Evolutionary conservation across 2,329 filamentous ascomycete species (phyloP).

Genomic region (Aureobasidium sp.): DNA sequence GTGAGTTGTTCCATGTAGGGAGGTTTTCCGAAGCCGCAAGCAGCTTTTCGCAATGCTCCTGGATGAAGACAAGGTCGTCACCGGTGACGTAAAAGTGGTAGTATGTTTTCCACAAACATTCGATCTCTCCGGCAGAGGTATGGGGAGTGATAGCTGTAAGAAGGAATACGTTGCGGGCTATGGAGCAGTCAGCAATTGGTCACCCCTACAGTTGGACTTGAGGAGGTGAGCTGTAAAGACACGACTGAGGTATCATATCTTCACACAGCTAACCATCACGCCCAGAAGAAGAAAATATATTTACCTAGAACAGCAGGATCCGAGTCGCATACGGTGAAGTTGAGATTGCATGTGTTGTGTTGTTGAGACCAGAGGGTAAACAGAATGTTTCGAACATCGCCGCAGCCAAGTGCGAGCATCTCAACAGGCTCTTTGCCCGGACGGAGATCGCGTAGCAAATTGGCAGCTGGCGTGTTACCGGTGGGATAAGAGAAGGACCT

Average conservation of each 20-base stretch:
- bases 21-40: conserved; percentile 27
- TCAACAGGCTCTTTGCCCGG: conserved; percentile 39
- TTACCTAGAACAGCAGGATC: conserved; percentile 45
- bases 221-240: not conserved
- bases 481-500: conserved; percentile 29
- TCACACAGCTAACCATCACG: too few species aligned
- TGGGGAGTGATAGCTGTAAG: conserved; percentile 44
- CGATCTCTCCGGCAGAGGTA: not conserved
- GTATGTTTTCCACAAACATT: conserved; percentile 43
- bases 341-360: conserved; percentile 20
- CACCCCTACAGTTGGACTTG: not conserved
- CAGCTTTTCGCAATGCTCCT: conserved; percentile 38
- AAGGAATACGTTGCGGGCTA: conserved; percentile 48
- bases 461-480: conserved; percentile 45
- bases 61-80: conserved; percentile 31
- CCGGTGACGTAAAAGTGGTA: too few species aligned
- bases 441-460: conserved; percentile 39
- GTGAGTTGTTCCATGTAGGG: conserved; percentile 19
- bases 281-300: too few species aligned
- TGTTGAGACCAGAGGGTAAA: conserved; percentile 43
- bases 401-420: conserved; percentile 47
- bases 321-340: conserved; percentile 45
- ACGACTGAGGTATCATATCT: not conserved
- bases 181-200: not conserved
- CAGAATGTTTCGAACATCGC: conserved; percentile 49